Conservation (phyloP, 1,284 basidiomycete genomes). For the Stygiomarasmius scandens region DNA sequence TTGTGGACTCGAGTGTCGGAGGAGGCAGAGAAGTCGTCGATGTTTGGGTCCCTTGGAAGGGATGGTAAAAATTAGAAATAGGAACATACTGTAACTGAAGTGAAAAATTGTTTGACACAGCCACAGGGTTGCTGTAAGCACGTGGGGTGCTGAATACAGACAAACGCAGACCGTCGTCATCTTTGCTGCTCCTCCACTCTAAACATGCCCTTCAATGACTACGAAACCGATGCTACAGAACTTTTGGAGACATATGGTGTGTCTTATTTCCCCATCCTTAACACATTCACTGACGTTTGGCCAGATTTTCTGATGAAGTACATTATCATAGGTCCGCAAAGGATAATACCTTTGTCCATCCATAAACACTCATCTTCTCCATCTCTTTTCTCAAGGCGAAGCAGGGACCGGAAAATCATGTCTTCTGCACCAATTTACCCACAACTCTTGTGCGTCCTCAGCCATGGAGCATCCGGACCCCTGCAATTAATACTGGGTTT, state of each 20-base stretch:
- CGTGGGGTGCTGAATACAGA: not conserved
- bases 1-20: slow-evolving; percentile 51
- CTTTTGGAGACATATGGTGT: slow-evolving; percentile 90
- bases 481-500: slow-evolving; percentile 7
- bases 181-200: not conserved
- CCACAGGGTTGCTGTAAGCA: not conserved
- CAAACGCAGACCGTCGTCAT: not conserved
- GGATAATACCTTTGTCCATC: not conserved
- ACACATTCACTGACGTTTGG: slow-evolving; percentile 14
- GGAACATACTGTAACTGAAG: no score
- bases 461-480: slow-evolving; percentile 3
- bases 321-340: slow-evolving; percentile 84
- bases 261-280: slow-evolving; percentile 22
- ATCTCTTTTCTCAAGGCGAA: slow-evolving; percentile 64
- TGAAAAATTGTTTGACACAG: not conserved
- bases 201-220: slow-evolving; percentile 61
- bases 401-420: slow-evolving; percentile 97
- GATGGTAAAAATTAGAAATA: slow-evolving; percentile 58
- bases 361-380: slow-evolving; percentile 1
- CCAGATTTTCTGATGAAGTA: slow-evolving; percentile 97
- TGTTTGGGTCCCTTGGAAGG: slow-evolving; percentile 91
- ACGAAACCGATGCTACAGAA: slow-evolving; percentile 81
- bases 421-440: slow-evolving; percentile 92
- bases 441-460: slow-evolving; percentile 81
- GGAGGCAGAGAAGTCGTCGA: slow-evolving; percentile 65